Evolutionary conservation across 179 eudicot genomes (phyloP).

Genomic region (Carnegiea gigantea): DNA sequence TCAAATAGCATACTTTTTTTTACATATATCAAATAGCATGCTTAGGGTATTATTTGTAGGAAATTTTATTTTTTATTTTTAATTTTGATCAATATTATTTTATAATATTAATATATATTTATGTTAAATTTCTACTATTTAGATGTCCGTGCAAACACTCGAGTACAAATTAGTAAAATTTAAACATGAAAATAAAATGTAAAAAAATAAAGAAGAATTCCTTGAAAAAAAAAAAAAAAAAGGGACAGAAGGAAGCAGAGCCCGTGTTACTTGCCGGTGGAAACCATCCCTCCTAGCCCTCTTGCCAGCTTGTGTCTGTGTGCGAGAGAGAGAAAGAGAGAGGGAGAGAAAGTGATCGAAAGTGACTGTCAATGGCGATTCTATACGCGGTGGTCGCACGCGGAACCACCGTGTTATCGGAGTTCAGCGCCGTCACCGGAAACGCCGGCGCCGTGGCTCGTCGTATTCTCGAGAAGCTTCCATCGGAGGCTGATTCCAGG

Average conservation of each 20-base stretch:
- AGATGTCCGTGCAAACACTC: no score
- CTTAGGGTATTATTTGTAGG: no score
- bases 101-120: no score
- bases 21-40: no score
- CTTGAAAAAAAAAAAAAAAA: not conserved
- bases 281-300: not conserved
- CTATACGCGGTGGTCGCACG: conserved; percentile 67
- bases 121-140: no score
- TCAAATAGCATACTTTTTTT: no score
- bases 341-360: not conserved
- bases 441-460: conserved; percentile 65
- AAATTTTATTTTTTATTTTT: no score
- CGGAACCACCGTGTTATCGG: conserved; percentile 63
- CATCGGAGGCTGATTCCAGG: conserved; percentile 47
- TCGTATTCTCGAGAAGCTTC: conserved; percentile 63
- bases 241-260: not conserved
- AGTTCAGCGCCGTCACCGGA: conserved; percentile 70
- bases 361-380: conserved; percentile 44
- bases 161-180: no score
- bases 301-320: not conserved
- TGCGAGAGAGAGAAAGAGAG: no score
- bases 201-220: not conserved
- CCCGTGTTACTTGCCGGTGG: not conserved
- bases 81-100: no score
- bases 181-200: no score